Evolutionary conservation across 2,329 filamentous ascomycete species (phyloP).

Genomic region (Fusarium redolens): DNA sequence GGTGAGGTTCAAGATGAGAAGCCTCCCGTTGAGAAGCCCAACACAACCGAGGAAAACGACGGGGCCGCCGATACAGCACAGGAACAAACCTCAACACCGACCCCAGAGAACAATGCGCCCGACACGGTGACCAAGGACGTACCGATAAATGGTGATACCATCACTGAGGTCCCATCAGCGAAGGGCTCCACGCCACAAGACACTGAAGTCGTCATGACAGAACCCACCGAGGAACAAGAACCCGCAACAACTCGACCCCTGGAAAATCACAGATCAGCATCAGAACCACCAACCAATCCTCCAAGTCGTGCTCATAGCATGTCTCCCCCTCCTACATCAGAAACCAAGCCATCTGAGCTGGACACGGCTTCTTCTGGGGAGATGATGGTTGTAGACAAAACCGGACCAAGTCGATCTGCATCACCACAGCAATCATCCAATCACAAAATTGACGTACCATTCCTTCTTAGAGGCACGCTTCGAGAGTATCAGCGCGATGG

Average conservation of each 20-base stretch:
- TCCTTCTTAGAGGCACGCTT: slow-evolving; percentile 85
- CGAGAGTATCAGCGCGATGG: slow-evolving; percentile 97
- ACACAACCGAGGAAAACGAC: slow-evolving; percentile 28
- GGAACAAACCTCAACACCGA: not conserved
- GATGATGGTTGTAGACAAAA: slow-evolving; percentile 49
- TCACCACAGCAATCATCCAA: slow-evolving; percentile 48
- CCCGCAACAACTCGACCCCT: slow-evolving; percentile 39
- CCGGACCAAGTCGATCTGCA: slow-evolving; percentile 47
- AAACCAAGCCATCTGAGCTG: slow-evolving; percentile 63
- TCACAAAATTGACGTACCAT: slow-evolving; percentile 79
- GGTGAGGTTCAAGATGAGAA: slow-evolving; percentile 50
- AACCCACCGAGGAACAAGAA: slow-evolving; percentile 35
- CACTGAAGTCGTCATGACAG: slow-evolving; percentile 50
- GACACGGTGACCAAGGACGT: not conserved
- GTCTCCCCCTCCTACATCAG: slow-evolving; percentile 59
- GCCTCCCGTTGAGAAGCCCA: slow-evolving; percentile 48
- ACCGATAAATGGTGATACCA: not conserved
- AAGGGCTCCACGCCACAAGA: not conserved
- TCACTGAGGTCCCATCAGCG: not conserved
- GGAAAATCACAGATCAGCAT: slow-evolving; percentile 54
- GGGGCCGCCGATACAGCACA: not conserved
- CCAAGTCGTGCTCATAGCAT: slow-evolving; percentile 58
- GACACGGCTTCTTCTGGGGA: slow-evolving; percentile 56
- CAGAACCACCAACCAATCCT: slow-evolving; percentile 56
- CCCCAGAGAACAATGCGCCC: not conserved